These are phyloP conservation scores for Ogataea paraovalis DNA, from an alignment of 805 yeast species.

Conservation along the genomic window DNA sequence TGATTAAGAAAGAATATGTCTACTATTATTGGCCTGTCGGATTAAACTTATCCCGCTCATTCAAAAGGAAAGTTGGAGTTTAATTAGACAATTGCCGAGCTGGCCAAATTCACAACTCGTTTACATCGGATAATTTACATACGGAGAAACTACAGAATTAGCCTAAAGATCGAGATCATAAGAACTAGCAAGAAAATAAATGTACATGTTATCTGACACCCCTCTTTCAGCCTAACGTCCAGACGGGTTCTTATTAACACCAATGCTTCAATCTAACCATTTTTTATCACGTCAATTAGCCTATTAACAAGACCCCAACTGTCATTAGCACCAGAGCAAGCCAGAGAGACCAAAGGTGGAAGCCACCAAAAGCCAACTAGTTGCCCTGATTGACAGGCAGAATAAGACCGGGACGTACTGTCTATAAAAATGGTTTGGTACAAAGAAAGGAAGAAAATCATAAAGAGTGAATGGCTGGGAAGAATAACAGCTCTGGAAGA, in stretches of 20 bases:
- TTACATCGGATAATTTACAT: too few species aligned
- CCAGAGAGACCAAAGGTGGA: not conserved
- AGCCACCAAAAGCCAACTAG: not conserved
- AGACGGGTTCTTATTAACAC: constrained; percentile 36
- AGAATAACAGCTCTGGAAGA: constrained; percentile 5
- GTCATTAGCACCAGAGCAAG: not conserved
- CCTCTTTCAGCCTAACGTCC: constrained; percentile 32
- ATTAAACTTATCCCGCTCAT: too few species aligned
- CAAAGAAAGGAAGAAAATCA: constrained; percentile 17
- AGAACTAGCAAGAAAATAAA: too few species aligned
- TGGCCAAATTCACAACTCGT: too few species aligned
- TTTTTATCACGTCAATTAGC: constrained; percentile 31
- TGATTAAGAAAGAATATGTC: too few species aligned
- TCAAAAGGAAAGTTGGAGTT: too few species aligned
- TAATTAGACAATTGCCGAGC: too few species aligned
- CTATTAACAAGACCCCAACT: not conserved
- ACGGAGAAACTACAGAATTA: too few species aligned
- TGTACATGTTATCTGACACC: constrained; percentile 36
- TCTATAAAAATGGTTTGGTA: constrained; percentile 34
- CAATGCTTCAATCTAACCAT: constrained; percentile 27
- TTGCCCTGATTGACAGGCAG: not conserved
- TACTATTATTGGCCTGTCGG: too few species aligned
- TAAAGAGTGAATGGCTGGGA: not conserved
- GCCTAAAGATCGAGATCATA: too few species aligned
- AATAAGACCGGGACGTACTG: constrained; percentile 27